phyloP scores from a whole-genome alignment of 2,329 filamentous ascomycete genomes.

The Colletotrichum orchidophilum region DNA sequence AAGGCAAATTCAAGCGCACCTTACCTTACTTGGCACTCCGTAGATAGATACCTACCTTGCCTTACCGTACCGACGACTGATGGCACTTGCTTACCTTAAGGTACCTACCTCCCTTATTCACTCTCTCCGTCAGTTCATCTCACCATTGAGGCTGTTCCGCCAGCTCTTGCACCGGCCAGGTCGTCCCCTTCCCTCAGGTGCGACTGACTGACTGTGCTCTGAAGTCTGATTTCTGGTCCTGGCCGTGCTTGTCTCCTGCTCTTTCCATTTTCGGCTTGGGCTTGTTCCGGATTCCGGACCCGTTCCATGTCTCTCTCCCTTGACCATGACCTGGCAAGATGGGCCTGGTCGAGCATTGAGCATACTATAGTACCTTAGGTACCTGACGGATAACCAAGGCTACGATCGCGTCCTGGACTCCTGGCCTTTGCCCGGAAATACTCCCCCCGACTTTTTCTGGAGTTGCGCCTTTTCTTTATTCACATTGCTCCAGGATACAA shows the following conservation, averaged over 20 bases:
- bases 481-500: background rate
- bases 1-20: background rate
- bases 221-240: background rate
- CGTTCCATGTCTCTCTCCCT: background rate
- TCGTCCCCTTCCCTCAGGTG: background rate
- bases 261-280: background rate
- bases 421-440: background rate
- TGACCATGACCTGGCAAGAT: conserved; percentile 1
- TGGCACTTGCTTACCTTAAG: background rate
- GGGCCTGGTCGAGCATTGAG: background rate
- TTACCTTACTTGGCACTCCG: background rate
- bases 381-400: background rate
- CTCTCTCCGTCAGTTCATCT: background rate
- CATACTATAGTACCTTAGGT: too few species aligned
- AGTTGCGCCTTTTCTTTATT: background rate
- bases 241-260: background rate
- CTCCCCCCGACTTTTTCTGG: background rate
- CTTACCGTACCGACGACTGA: background rate
- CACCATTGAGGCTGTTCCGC: background rate
- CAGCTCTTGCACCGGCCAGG: too few species aligned
- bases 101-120: background rate
- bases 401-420: background rate
- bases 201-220: background rate
- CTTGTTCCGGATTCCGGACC: background rate
- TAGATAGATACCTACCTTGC: background rate